Base-by-base conservation (phyloP, 257 asterid genomes). In the Solanum sejunctum region DNA sequence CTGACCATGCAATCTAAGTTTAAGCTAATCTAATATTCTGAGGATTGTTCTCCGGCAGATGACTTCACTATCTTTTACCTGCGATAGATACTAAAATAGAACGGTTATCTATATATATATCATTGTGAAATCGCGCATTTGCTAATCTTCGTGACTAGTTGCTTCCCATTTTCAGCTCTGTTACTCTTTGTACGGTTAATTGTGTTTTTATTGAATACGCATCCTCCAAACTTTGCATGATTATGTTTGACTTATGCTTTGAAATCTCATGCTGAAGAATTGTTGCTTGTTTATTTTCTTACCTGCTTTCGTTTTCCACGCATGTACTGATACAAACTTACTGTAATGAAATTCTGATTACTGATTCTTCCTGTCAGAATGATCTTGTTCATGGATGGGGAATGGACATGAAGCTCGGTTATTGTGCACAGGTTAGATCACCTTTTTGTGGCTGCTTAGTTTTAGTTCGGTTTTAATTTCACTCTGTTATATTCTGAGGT, bases 351-450 rank as follows among this genome's bases (percentile, higher is more conserved):
- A 51, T 26, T 52, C 64, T 78, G 63, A 56, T 52, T 26, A 16
- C 4, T 28, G 66, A 39, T 52, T 70, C 16, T 84, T 87, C 73
- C 84, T 85, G 86, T 72, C 94, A 97, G 99, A 97, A 92, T 88
- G 99, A 97, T 91, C 99, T 97, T 86, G 98, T 97, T 86, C 99
- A 95, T 86, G 99, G 99, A 86, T 97, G 99, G 99, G 99, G 99
- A 84, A 84, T 97, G 98, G 99, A 97, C 90, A 95, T 97, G 93
- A 97, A 94, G 87, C 93, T 97, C 15, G 99, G 99, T 10, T 97
- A 95, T 88, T 97, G 99, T 86, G 98, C 98, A 69, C 99, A 94
- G 99, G 99, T 93, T 83, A 88, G 87, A 71, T 58, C 54, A 16
- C 64, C 84, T 41, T 54, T 23, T 49, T 21, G 21, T 45, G 64